Evolutionary conservation across 2,329 filamentous ascomycete species (phyloP), one percentile per base, ranked within the genome.

Genomic region (Cladosporium sp.): DNA sequence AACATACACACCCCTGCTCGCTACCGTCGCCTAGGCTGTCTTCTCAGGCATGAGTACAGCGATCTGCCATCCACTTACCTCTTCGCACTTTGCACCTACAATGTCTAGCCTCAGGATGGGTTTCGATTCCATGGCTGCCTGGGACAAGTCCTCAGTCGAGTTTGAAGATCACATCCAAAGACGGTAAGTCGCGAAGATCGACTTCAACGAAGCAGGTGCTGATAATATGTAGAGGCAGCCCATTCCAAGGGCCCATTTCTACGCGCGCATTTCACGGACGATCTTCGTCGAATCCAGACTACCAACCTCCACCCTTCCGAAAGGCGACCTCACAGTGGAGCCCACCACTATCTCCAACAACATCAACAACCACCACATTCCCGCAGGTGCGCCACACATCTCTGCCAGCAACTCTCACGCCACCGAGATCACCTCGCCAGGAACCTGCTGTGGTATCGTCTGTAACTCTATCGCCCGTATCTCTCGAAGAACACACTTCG

Each of bases 261-360:
- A 26, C 24, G 12, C 34, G 41, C 10, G 28, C 21, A 10, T 24
- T 41, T 2, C 65, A 65, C 47, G 60, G 59, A 65, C 59, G 68
- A 14, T 64, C 61, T 21, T n/a, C 41, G 11, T 64, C 61, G 21
- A 41, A 47, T 18, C 49, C 34, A 24, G 24, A 66, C 68, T 12
- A 63, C 58, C 28, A 63, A 55, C 28, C 67, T 54, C 74, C 73
- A 24, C 64, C 71, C 2, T 77, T 76, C 60, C 69, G 71, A 44
- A 62, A 68, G 34, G 70, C 72, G 11, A 74, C 71, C 34, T 69
- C 72, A 26, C 67, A 68, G 58, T 77, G 74, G 75, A 75, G 73
- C 38, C 74, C 74, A 21, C 74, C 75, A 41, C 49, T 70, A 32
- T 77, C 75, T 36, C 74, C 75, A 32, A 67, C 66, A 44, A 59